phyloP scores from a whole-genome alignment of 768 basidiomycete species.

The Pholiota conissans region DNA sequence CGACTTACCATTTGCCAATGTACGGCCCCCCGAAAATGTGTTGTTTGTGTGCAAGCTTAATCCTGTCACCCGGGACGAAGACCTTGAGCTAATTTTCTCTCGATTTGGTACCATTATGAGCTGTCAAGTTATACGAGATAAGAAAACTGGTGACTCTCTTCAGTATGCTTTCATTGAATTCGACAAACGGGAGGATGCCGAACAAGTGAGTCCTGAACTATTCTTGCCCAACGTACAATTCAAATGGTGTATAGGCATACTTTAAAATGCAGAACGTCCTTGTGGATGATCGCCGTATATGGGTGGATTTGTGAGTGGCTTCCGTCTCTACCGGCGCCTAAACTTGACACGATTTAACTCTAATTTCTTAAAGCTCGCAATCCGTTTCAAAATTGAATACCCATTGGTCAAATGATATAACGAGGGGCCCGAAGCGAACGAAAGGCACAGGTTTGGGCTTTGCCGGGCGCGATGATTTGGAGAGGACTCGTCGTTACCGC shows the following conservation, averaged over 20 bases:
- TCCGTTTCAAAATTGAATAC: conserved; percentile 88
- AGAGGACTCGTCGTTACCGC: conserved; percentile 70
- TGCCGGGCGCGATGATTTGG: conserved; percentile 75
- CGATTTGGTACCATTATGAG: conserved; percentile 95
- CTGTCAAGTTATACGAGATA: conserved; percentile 96
- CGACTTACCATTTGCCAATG: conserved; percentile 96
- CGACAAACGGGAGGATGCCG: conserved; percentile 89
- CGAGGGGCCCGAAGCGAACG: conserved; percentile 40
- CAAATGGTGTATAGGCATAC: conserved; percentile 64
- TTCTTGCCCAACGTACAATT: background rate
- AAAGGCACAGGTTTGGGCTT: conserved; percentile 43
- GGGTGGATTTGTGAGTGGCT: conserved; percentile 91
- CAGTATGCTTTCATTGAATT: conserved; percentile 99
- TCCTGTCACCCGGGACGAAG: conserved; percentile 92
- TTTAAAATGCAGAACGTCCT: conserved; percentile 99
- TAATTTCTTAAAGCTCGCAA: conserved; percentile 62
- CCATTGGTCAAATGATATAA: conserved; percentile 79
- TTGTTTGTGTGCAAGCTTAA: conserved; percentile 99
- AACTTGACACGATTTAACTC: conserved; percentile 17
- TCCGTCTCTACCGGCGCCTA: background rate
- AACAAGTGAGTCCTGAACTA: conserved; percentile 61
- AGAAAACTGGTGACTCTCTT: conserved; percentile 91
- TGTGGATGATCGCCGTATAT: conserved; percentile 95
- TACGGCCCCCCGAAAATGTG: conserved; percentile 97
- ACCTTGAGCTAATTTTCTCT: conserved; percentile 96